These are phyloP conservation scores for Coemansia sp. DNA, from an alignment of 192 early-diverging fungal species.

Conservation along the genomic window DNA sequence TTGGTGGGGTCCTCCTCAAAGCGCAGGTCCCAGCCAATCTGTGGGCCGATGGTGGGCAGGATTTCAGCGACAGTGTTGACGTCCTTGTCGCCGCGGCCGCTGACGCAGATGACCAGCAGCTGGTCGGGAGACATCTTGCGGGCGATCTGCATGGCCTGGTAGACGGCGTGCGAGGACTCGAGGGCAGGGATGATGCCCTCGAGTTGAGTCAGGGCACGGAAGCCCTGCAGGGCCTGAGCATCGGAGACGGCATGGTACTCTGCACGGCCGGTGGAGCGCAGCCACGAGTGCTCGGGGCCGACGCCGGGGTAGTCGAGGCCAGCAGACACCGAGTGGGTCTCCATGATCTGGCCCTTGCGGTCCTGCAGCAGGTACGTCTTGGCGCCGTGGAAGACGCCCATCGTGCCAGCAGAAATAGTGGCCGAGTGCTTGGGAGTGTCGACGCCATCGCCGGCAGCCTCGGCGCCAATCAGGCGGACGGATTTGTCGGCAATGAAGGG, in stretches of 20 bases:
- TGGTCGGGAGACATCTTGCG: constrained; percentile 68
- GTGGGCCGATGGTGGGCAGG: constrained; percentile 83
- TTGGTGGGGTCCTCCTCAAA: constrained; percentile 53
- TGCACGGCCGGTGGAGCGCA: constrained; percentile 83
- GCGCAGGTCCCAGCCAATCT: constrained; percentile 86
- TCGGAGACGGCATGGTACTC: constrained; percentile 82
- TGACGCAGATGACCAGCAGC: constrained; percentile 86
- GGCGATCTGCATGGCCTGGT: constrained; percentile 76
- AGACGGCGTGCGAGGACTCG: constrained; percentile 92
- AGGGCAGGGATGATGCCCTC: constrained; percentile 96
- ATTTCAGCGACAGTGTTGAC: constrained; percentile 89
- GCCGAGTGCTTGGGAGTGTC: constrained; percentile 89
- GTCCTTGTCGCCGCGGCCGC: constrained; percentile 97
- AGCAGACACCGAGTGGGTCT: constrained; percentile 92
- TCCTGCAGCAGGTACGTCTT: constrained; percentile 94
- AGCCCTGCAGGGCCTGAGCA: constrained; percentile 82
- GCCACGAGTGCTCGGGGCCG: constrained; percentile 93
- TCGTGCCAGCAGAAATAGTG: constrained; percentile 76
- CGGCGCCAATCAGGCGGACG: constrained; percentile 90
- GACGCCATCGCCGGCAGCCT: constrained; percentile 91
- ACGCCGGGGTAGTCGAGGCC: constrained; percentile 99
- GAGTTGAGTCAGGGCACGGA: constrained; percentile 65
- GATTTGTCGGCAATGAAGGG: constrained; percentile 83
- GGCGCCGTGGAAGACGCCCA: constrained; percentile 97
- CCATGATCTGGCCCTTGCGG: constrained; percentile 92